Evolutionary conservation across 805 yeast genomes (phyloP).

Genomic region (Lachancea mirantina): DNA sequence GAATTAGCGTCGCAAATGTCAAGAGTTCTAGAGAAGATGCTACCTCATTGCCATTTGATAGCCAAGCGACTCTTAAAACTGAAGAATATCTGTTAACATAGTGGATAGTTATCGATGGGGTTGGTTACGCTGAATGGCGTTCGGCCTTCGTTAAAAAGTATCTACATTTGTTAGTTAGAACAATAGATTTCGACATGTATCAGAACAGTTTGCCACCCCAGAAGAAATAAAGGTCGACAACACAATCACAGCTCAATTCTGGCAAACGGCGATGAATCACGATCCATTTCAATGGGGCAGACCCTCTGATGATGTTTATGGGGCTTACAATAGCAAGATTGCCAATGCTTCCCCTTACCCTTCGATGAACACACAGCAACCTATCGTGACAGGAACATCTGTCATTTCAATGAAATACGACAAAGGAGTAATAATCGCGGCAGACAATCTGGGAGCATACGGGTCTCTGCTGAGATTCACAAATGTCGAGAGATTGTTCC

Average conservation of each 20-base stretch:
- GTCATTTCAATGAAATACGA: slow-evolving; percentile 86
- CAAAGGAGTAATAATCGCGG: slow-evolving; percentile 89
- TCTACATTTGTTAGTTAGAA: neutral
- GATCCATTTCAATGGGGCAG: slow-evolving; percentile 95
- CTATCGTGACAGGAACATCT: slow-evolving; percentile 93
- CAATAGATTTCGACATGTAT: neutral
- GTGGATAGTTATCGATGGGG: no score
- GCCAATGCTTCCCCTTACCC: slow-evolving; percentile 66
- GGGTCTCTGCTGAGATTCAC: slow-evolving; percentile 87
- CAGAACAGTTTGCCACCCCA: slow-evolving; percentile 7
- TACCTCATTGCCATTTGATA: slow-evolving; percentile 62
- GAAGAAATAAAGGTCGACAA: neutral
- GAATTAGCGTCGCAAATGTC: slow-evolving; percentile 56
- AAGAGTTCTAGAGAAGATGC: slow-evolving; percentile 42
- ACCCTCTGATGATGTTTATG: slow-evolving; percentile 77
- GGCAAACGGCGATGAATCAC: slow-evolving; percentile 65
- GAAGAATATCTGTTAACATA: slow-evolving; percentile 53
- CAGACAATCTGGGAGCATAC: slow-evolving; percentile 88
- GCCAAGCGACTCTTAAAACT: slow-evolving; percentile 47
- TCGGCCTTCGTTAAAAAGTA: no score
- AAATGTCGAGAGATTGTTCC: slow-evolving; percentile 75
- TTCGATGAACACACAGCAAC: slow-evolving; percentile 81
- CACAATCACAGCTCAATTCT: neutral
- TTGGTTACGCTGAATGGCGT: no score
- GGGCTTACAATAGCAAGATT: slow-evolving; percentile 67